Base-by-base conservation (phyloP, 2,329 filamentous ascomycete genomes). In the Podosphaera xanthii region DNA sequence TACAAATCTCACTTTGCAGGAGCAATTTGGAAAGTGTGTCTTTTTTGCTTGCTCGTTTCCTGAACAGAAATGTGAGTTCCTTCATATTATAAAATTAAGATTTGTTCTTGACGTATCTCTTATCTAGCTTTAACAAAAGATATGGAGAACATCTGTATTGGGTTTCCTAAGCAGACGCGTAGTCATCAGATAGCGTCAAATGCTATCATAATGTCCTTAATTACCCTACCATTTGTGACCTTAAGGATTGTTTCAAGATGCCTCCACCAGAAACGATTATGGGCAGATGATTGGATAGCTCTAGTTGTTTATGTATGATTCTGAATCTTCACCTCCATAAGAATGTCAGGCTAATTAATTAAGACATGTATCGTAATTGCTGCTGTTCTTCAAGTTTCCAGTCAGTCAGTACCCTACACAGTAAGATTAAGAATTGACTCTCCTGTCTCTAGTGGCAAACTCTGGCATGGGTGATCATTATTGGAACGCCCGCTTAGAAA, bases 391-490 rank as follows among this genome's bases (percentile, higher is more conserved):
- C 34, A 36, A n/a, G 36, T 40, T 40, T 40, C 1, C 6, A 40
- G 36, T 40, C 36, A 40, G 36, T 40, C 10, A 40, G 10, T 40
- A 40, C 36, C 36, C 36, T 40, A 40, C 5, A 40, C 36, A 40
- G 6, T 40, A 5, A 5, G 10, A 40, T 40, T 40, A 6, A 40
- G 5, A 5, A 10, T 5, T 10, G 5, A 40, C 10, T 40, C 36
- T 6, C 36, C 5, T 10, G 48, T 42, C 12, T 14, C 4, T 46
- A 62, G 62, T 58, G 56, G 34, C 58, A 5, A 46, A 57, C 10
- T 40, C 50, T 7, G 62, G 62, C 14, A 61, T 61, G 2, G 62
- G 62, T 42, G 58, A 34, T 42, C 62, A 63, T 44, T 59, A 61
- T 30, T 63, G 61, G 62, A 49, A 63, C 12, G 60, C 36, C 5